Conservation (phyloP, 192 early-diverging fungal species). For the Coemansia reversa region DNA sequence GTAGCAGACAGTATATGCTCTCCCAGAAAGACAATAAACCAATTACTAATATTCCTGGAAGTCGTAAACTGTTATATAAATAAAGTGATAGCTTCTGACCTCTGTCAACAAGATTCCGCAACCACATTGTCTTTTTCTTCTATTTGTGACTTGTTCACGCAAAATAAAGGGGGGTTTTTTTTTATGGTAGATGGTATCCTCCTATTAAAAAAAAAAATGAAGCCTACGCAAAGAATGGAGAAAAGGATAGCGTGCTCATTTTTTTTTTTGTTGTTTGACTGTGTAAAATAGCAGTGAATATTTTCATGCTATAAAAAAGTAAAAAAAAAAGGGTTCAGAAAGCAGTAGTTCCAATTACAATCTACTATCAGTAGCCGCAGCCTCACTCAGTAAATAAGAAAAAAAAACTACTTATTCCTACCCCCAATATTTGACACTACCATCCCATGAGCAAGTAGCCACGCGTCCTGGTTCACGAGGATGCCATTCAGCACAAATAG, state of each 20-base stretch:
- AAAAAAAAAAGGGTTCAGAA: too few species aligned
- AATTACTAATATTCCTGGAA: conserved; percentile 29
- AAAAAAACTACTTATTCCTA: too few species aligned
- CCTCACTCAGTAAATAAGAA: too few species aligned
- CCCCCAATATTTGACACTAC: conserved; percentile 88
- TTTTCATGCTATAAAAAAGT: too few species aligned
- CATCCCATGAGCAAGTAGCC: conserved; percentile 94
- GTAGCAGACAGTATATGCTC: conserved; percentile 28
- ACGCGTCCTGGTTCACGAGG: conserved; percentile 91
- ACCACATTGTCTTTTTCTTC: conserved; percentile 20
- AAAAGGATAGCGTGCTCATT: neutral
- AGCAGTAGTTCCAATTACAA: too few species aligned
- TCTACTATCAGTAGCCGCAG: too few species aligned
- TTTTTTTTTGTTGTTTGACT: too few species aligned
- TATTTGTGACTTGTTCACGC: neutral
- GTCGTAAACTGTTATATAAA: conserved; percentile 15
- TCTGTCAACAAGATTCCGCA: conserved; percentile 20
- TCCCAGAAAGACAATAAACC: conserved; percentile 28
- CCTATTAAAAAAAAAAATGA: neutral
- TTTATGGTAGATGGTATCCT: too few species aligned
- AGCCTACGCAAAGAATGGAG: neutral
- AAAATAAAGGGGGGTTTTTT: too few species aligned
- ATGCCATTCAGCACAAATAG: conserved; percentile 93
- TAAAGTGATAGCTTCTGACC: conserved; percentile 18
- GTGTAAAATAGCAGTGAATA: too few species aligned